These are phyloP conservation scores for Blastobotrys muscicola DNA, from an alignment of 805 yeast species.

Conservation along the genomic window DNA sequence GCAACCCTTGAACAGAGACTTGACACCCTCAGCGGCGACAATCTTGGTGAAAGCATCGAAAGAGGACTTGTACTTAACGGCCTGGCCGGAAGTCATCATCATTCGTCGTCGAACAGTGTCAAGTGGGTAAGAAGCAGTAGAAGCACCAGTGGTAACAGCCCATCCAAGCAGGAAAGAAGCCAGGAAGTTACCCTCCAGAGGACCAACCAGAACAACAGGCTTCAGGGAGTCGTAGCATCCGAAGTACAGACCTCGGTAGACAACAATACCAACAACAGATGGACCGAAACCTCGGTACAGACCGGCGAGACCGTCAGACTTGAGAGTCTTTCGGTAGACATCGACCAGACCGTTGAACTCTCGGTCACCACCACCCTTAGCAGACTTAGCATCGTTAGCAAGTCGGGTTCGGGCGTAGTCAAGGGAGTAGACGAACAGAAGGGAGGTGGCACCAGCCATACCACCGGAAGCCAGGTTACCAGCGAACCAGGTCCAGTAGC, in stretches of 20 bases:
- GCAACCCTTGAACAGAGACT: slow-evolving; percentile 95
- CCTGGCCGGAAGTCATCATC: slow-evolving; percentile 99
- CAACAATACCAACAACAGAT: slow-evolving; percentile 94
- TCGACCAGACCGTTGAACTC: slow-evolving; percentile 95
- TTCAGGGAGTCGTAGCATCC: slow-evolving; percentile 95
- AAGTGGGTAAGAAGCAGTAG: slow-evolving; percentile 97
- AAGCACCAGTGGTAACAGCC: slow-evolving; percentile 97
- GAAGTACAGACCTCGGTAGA: slow-evolving; percentile 98
- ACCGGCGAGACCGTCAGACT: slow-evolving; percentile 96
- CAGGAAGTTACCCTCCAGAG: slow-evolving; percentile 87
- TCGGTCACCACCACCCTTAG: slow-evolving; percentile 77
- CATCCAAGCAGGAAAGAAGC: slow-evolving; percentile 96
- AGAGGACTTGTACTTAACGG: slow-evolving; percentile 93
- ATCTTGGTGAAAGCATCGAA: slow-evolving; percentile 85
- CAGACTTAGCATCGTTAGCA: slow-evolving; percentile 93
- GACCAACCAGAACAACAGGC: slow-evolving; percentile 90
- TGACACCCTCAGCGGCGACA: slow-evolving; percentile 92
- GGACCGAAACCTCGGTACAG: slow-evolving; percentile 99
- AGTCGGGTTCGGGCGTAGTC: slow-evolving; percentile 98
- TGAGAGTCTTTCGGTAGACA: slow-evolving; percentile 92
- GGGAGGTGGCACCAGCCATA: slow-evolving; percentile 94
- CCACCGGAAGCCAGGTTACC: slow-evolving; percentile 99
- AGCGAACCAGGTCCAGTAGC: slow-evolving; percentile 88
- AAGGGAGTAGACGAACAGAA: slow-evolving; percentile 89
- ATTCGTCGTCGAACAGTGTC: slow-evolving; percentile 99